phyloP scores from a whole-genome alignment of 2,329 filamentous ascomycete species.

The Fusarium siculi region DNA sequence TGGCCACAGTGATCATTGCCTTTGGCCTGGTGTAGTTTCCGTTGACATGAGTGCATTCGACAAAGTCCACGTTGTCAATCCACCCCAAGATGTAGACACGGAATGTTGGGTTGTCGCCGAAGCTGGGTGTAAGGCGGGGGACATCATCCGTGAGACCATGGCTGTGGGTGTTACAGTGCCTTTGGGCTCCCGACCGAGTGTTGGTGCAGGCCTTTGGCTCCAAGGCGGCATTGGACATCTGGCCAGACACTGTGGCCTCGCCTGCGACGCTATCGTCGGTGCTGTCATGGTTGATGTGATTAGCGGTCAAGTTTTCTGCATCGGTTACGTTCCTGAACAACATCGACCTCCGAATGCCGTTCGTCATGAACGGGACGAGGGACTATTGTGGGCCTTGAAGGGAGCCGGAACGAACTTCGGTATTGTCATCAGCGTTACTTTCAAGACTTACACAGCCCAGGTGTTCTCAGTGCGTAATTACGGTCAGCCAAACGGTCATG shows the following conservation, averaged over 20 bases:
- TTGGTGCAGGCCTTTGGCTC: conserved; percentile 71
- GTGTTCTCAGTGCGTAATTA: conserved; percentile 54
- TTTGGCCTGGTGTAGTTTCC: conserved; percentile 62
- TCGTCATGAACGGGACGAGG: conserved; percentile 58
- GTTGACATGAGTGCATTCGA: conserved; percentile 69
- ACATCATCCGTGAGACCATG: conserved; percentile 62
- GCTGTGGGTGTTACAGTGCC: conserved; percentile 64
- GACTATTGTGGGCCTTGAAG: conserved; percentile 67
- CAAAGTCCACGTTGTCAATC: conserved; percentile 56
- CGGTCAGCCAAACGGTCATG: conserved; percentile 46
- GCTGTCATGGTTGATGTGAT: conserved; percentile 65
- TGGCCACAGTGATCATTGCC: conserved; percentile 69
- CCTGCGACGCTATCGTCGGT: conserved; percentile 70
- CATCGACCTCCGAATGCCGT: conserved; percentile 54
- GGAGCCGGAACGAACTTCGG: conserved; percentile 70
- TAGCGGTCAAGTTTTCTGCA: conserved; percentile 57
- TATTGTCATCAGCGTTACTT: conserved; percentile 64
- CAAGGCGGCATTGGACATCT: conserved; percentile 73
- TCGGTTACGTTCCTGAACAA: conserved; percentile 62
- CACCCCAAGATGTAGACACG: conserved; percentile 18
- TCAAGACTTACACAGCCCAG: conserved; percentile 58
- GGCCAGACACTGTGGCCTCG: conserved; percentile 64
- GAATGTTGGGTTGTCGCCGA: conserved; percentile 59
- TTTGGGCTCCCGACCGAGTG: conserved; percentile 69
- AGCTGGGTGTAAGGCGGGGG: conserved; percentile 65